Evolutionary conservation across 345 rosid genomes (phyloP).

Genomic region (Dimocarpus longan): DNA sequence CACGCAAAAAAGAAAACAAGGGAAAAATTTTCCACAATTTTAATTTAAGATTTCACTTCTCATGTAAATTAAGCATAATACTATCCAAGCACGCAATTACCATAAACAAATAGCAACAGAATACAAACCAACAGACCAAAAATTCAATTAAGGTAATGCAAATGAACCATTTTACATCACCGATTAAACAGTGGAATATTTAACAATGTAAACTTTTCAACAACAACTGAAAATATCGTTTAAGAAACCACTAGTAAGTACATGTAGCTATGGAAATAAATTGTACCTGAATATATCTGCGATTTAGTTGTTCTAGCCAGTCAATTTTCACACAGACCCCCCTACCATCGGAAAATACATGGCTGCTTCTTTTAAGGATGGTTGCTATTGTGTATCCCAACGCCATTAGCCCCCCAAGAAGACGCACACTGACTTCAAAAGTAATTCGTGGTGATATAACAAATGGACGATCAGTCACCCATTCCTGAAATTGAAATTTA

Average conservation of each 20-base stretch:
- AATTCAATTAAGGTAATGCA: background rate
- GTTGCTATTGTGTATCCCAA: conserved; percentile 95
- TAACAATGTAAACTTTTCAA: background rate
- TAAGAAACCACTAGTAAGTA: conserved; percentile 7
- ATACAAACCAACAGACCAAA: background rate
- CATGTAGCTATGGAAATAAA: conserved; percentile 6
- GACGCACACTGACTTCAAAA: conserved; percentile 96
- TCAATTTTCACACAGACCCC: conserved; percentile 81
- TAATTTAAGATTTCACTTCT: background rate
- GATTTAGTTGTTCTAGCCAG: conserved; percentile 91
- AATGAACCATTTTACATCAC: conserved; percentile 5
- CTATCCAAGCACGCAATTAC: background rate
- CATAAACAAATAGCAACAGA: conserved; percentile 3
- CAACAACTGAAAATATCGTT: background rate
- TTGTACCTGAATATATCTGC: conserved; percentile 87
- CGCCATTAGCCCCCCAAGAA: conserved; percentile 99
- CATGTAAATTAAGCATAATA: background rate
- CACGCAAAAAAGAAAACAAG: background rate
- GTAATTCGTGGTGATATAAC: conserved; percentile 99
- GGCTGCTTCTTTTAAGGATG: conserved; percentile 95
- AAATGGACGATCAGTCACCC: conserved; percentile 95
- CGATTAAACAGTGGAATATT: background rate
- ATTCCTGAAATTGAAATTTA: conserved; percentile 61
- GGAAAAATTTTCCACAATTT: background rate
- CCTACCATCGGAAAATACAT: conserved; percentile 72